Evolutionary conservation across 2,329 filamentous ascomycete genomes (phyloP).

Genomic region (Monilinia polystroma): DNA sequence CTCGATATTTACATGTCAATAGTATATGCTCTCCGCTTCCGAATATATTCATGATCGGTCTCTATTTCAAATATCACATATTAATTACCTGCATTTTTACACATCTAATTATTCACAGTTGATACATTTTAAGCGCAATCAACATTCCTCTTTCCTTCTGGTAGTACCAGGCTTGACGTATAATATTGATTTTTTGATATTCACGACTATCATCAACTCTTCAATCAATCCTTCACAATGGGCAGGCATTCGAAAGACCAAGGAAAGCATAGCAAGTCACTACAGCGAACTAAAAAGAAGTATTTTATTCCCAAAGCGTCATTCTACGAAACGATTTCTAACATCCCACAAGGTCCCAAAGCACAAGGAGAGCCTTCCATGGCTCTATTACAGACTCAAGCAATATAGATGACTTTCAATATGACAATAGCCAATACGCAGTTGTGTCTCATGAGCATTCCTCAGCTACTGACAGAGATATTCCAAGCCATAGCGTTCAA

Average conservation of each 20-base stretch:
- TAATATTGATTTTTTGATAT: not conserved
- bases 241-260: not conserved
- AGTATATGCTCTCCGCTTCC: not conserved
- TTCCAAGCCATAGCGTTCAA: no score
- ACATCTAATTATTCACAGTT: not conserved
- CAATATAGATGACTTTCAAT: not conserved
- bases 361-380: not conserved
- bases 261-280: not conserved
- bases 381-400: not conserved
- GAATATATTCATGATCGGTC: not conserved
- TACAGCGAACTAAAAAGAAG: not conserved
- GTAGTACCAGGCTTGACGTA: not conserved
- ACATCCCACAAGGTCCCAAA: not conserved
- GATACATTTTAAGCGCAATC: not conserved
- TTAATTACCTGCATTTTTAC: no score
- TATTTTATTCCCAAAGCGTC: not conserved
- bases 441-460: no score
- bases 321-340: not conserved
- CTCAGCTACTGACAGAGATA: no score
- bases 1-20: not conserved
- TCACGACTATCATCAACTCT: not conserved
- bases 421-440: no score
- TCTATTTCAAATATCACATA: not conserved
- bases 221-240: conserved; percentile 6
- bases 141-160: not conserved